Evolutionary conservation across 1,284 basidiomycete species (phyloP), one percentile per base, ranked within the genome.

Genomic region (Vanrija humicola): DNA sequence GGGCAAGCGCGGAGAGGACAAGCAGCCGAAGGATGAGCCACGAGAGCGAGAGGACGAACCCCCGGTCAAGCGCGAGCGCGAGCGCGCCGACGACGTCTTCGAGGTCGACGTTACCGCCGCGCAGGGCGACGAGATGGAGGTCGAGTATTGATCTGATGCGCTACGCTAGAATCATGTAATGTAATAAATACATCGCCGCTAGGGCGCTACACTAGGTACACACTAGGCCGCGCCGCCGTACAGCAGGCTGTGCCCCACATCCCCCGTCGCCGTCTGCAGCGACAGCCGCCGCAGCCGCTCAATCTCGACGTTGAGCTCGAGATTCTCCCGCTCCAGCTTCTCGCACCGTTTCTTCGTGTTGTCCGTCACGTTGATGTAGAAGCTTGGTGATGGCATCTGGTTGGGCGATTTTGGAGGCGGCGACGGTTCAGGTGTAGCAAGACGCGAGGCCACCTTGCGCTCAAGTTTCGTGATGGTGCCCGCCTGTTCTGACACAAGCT

Each of bases 291-390:
- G 48, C 19, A 62, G 48, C 6, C 57, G 51, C 52, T 62, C 61
- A 2, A 62, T 28, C 52, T 62, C 55, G 29, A 62, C 61, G 2
- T 25, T 39, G 39, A 62, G 52, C 43, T 69, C 63, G n/a, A 70
- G 59, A 46, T 70, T 70, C 44, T 73, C 70, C 38, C 65, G 55
- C 54, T 68, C 69, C 16, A 67, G 46, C 48, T 56, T 54, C 26
- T 66, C 64, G 9, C 53, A 52, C 6, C 64, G 49, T 40, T 55
- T 58, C 43, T 59, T 60, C 21, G 68, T 63, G 16, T 68, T 56
- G 26, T 68, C 67, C 18, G 67, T 59, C 7, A 69, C 55, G 25
- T 26, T 52, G 23, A 65, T 45, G 52, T 68, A 69, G 48, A 61
- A 51, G 8, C 28, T 48, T 15, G 38, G 25, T 55, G 34, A 19